A percentile compares a stretch with the other conserved stretches of the same genome.
Conservation (phyloP, 371 early-diverging fungal species). For the Apophysomyces variabilis region DNA sequence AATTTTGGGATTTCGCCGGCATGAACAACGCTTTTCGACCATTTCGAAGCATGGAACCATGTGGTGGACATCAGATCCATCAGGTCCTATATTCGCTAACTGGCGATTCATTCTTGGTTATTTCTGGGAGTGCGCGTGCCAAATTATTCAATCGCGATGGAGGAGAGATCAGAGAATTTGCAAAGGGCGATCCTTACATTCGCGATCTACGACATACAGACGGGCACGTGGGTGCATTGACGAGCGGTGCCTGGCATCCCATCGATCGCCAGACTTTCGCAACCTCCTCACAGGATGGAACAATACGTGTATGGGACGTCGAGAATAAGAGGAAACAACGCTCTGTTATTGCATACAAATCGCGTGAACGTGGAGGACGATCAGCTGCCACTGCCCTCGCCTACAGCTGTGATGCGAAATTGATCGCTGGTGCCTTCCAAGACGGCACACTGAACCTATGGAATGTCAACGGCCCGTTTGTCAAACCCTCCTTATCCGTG, state of each 20-base stretch:
- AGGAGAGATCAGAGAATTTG: slow-evolving; percentile 66
- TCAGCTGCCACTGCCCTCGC: slow-evolving; percentile 66
- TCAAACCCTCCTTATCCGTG: slow-evolving; percentile 56
- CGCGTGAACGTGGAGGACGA: slow-evolving; percentile 75
- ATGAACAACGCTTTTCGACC: slow-evolving; percentile 83
- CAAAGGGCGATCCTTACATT: slow-evolving; percentile 94
- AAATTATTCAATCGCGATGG: slow-evolving; percentile 88
- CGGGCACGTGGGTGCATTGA: slow-evolving; percentile 89
- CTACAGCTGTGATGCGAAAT: slow-evolving; percentile 72
- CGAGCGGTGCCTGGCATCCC: slow-evolving; percentile 86
- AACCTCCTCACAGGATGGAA: slow-evolving; percentile 85
- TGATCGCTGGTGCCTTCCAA: slow-evolving; percentile 67
- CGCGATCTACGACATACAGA: slow-evolving; percentile 85
- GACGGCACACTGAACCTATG: slow-evolving; percentile 74
- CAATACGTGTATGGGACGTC: slow-evolving; percentile 90
- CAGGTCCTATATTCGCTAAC: slow-evolving; percentile 79
- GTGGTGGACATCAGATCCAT: slow-evolving; percentile 84
- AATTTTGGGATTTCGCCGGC: slow-evolving; percentile 92
- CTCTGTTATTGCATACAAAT: slow-evolving; percentile 78
- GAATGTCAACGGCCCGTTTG: slow-evolving; percentile 56
- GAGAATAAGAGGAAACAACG: slow-evolving; percentile 74
- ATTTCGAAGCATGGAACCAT: slow-evolving; percentile 83
- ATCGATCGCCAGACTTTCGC: slow-evolving; percentile 66
- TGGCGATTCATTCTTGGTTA: slow-evolving; percentile 83
- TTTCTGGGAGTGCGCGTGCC: slow-evolving; percentile 75